Evolutionary conservation across 768 basidiomycete genomes (phyloP), one percentile per base, ranked within the genome.

Genomic region (Phanerodontia chrysosporium): DNA sequence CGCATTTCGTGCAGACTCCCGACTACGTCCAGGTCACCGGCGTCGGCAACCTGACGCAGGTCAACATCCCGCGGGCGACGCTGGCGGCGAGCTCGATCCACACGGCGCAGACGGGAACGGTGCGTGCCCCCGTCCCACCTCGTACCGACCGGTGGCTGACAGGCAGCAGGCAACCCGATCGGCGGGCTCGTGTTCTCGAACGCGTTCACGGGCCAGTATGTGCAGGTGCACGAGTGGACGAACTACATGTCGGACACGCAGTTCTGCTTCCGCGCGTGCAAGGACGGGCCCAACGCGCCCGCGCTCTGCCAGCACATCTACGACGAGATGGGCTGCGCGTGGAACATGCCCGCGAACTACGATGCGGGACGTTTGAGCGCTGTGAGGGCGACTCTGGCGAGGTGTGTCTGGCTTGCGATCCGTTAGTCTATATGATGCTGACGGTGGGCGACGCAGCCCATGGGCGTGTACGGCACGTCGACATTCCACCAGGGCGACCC

Each of bases 241-340:
- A 84, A 86, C 70, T 87, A 86, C 66, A 76, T 90, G 58, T 78
- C 81, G 6, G 75, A 74, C 61, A 68, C 75, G 45, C 70, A 80
- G 62, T 92, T 89, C 73, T 92, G 89, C 74, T 81, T 89, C 75
- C 83, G 87, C 44, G 86, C 81, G 16, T 89, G 87, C 71, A 83
- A 82, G 57, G 70, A 70, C 14, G 72, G 67, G 9, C 79, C 81
- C 27, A 72, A 70, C 24, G 82, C 85, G 1, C 79, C 83, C 1
- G 70, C 67, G 2, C 74, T 77, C 64, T 90, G 86, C 67, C 76
- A 87, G 62, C 85, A 85, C 63, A 83, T 86, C 61, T 75, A 77
- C 66, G 78, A 81, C 53, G 58, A 74, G 22, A 76, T 83, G 74
- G 85, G 84, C 10, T 82, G 89, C 65, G 69, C 36, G 5, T 87